Evolutionary conservation across 2,329 filamentous ascomycete genomes (phyloP).

Genomic region (Gaeumannomyces sp.): DNA sequence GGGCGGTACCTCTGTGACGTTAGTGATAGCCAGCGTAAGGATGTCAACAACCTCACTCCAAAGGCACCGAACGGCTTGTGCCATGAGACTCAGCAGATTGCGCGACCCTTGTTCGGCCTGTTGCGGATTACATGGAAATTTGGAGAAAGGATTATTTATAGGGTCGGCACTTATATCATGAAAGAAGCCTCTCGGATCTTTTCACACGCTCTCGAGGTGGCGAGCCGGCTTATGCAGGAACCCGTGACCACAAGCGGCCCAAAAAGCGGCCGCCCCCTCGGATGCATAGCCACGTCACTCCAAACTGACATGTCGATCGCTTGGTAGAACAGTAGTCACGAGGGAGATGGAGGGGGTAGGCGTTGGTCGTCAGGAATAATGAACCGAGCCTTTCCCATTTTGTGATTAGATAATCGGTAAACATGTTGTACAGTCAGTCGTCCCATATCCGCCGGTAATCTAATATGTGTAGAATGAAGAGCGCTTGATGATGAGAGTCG

Average conservation of each 20-base stretch:
- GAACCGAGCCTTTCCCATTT: neutral
- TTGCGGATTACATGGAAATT: neutral
- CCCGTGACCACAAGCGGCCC: slow-evolving; percentile 2
- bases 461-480: neutral
- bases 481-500: neutral
- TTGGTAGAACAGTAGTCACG: neutral
- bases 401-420: neutral
- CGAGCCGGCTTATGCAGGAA: slow-evolving; percentile 4
- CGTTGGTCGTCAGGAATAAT: neutral
- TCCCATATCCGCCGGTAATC: neutral
- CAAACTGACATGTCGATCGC: neutral
- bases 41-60: neutral
- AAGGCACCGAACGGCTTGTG: too few relatives aligned
- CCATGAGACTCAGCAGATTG: too few relatives aligned
- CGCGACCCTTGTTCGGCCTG: too few relatives aligned
- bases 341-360: neutral
- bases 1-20: neutral
- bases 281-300: neutral
- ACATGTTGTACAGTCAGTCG: neutral
- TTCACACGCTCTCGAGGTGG: neutral
- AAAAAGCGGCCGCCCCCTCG: neutral
- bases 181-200: neutral
- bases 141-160: neutral
- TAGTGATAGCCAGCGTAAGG: neutral
- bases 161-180: neutral